Percentiles rank a stretch among this genome's conserved stretches.
Evolutionary conservation across 1,284 basidiomycete species (phyloP).

Genomic region (Cystobasidium pallidum): DNA sequence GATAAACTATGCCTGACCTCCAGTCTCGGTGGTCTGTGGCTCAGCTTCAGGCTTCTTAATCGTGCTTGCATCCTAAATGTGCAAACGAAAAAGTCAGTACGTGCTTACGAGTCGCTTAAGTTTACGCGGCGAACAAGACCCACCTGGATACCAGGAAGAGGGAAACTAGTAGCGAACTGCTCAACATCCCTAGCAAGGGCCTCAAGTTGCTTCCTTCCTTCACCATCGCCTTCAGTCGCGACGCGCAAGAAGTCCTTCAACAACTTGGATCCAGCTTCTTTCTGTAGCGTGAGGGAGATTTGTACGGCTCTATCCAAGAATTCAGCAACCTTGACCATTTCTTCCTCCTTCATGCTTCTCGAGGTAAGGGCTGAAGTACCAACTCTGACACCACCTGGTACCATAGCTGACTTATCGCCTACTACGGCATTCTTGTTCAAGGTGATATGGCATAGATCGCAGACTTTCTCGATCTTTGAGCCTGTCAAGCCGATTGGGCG

Average conservation of each 20-base stretch:
- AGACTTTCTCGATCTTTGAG: slow-evolving; percentile 97
- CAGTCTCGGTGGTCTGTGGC: slow-evolving; percentile 38
- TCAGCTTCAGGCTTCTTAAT: slow-evolving; percentile 29
- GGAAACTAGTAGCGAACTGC: slow-evolving; percentile 82
- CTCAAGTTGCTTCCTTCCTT: slow-evolving; percentile 70
- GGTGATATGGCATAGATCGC: slow-evolving; percentile 93
- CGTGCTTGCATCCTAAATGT: slow-evolving; percentile 24
- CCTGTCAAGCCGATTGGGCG: slow-evolving; percentile 93
- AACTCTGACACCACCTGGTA: slow-evolving; percentile 95
- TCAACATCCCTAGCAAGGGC: slow-evolving; percentile 74
- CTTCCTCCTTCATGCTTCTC: slow-evolving; percentile 75
- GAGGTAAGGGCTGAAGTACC: slow-evolving; percentile 94
- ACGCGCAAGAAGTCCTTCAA: slow-evolving; percentile 93
- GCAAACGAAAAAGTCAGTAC: neutral
- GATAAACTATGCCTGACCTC: slow-evolving; percentile 22
- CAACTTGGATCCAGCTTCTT: slow-evolving; percentile 91
- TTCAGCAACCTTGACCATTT: slow-evolving; percentile 85
- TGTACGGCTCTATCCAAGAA: slow-evolving; percentile 93
- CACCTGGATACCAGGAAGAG: slow-evolving; percentile 77
- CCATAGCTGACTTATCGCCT: slow-evolving; percentile 91
- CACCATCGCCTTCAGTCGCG: slow-evolving; percentile 72
- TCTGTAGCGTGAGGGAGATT: slow-evolving; percentile 81
- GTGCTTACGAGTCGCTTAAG: neutral
- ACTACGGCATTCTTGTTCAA: slow-evolving; percentile 79
- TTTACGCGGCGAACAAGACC: neutral